Evolutionary conservation across 345 rosid genomes (phyloP).

Genomic region (Hibiscus mutabilis): DNA sequence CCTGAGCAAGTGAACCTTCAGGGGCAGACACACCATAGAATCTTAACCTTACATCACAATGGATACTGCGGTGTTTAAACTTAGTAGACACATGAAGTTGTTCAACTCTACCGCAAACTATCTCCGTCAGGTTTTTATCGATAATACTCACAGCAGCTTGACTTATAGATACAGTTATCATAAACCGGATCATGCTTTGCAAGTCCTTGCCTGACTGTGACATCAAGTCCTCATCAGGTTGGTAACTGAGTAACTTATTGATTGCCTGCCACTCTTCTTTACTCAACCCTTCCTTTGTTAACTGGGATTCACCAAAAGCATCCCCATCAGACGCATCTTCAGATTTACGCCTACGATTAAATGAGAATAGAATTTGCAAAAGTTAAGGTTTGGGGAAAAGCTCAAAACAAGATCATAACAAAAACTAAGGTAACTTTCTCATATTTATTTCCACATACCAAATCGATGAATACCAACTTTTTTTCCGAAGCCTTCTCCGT

Average conservation of each 20-base stretch:
- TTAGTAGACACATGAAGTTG: conserved; percentile 77
- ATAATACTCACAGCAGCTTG: conserved; percentile 85
- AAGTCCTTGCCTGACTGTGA: conserved; percentile 65
- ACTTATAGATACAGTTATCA: conserved; percentile 68
- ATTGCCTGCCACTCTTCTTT: conserved; percentile 97
- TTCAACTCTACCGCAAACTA: conserved; percentile 91
- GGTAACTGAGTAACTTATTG: conserved; percentile 81
- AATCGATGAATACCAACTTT: conserved; percentile 77
- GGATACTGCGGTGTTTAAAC: conserved; percentile 64
- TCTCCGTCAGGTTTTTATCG: conserved; percentile 56
- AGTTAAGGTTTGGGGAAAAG: background rate
- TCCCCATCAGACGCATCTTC: conserved; percentile 47
- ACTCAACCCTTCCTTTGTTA: conserved; percentile 61
- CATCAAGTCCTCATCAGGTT: conserved; percentile 67
- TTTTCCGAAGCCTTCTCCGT: conserved; percentile 62
- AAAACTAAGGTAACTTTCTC: background rate
- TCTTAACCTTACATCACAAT: conserved; percentile 67
- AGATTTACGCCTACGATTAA: conserved; percentile 48
- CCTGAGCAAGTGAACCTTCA: conserved; percentile 98
- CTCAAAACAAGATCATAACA: conserved; percentile 6
- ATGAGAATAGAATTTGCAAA: conserved; percentile 15
- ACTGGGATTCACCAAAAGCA: conserved; percentile 37
- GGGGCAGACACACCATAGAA: conserved; percentile 94
- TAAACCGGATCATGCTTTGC: conserved; percentile 73
- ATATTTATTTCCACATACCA: conserved; percentile 45